These are phyloP conservation scores for Baudoinia panamericana DNA, from an alignment of 495 filamentous ascomycete genomes.

Conservation along the genomic window DNA sequence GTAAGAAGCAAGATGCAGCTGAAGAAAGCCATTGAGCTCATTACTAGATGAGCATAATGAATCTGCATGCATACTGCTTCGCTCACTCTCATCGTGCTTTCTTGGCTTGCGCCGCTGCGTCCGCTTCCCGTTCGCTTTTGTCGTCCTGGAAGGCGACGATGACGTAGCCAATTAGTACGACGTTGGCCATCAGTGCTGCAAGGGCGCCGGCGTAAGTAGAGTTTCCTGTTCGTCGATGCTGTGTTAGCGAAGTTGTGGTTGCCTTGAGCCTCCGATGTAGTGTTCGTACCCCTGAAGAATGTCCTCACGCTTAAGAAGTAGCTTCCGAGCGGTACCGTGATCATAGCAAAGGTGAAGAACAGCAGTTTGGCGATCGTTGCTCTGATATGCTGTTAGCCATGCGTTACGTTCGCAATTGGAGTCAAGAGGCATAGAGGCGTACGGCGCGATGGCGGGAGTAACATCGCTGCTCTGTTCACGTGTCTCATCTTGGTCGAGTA, in stretches of 20 bases:
- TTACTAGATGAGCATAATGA: too few relatives aligned
- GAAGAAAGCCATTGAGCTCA: too few relatives aligned
- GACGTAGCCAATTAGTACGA: conserved; percentile 81
- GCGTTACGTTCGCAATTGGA: neutral
- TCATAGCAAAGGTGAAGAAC: conserved; percentile 82
- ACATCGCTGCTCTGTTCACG: conserved; percentile 16
- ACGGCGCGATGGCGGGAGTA: conserved; percentile 32
- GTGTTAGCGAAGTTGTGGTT: too few relatives aligned
- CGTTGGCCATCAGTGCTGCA: conserved; percentile 81
- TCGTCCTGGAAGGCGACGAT: conserved; percentile 88
- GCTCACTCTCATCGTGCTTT: conserved; percentile 42
- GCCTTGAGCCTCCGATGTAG: too few relatives aligned
- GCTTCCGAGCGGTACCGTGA: conserved; percentile 65
- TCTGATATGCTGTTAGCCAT: conserved; percentile 35
- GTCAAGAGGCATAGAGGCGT: conserved; percentile 12
- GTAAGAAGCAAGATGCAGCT: too few relatives aligned
- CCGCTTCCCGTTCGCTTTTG: conserved; percentile 49
- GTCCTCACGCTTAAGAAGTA: conserved; percentile 72
- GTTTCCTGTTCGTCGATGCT: conserved; percentile 48
- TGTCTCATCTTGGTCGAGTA: conserved; percentile 20
- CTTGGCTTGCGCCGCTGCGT: conserved; percentile 40
- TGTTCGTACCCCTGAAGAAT: conserved; percentile 55
- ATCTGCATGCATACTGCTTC: too few relatives aligned
- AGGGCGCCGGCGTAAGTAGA: conserved; percentile 70
- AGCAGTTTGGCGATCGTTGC: conserved; percentile 81